Percentiles rank a stretch among this genome's conserved stretches.
Evolutionary conservation across 2,329 filamentous ascomycete genomes (phyloP).

Genomic region (Fusarium drepaniforme): DNA sequence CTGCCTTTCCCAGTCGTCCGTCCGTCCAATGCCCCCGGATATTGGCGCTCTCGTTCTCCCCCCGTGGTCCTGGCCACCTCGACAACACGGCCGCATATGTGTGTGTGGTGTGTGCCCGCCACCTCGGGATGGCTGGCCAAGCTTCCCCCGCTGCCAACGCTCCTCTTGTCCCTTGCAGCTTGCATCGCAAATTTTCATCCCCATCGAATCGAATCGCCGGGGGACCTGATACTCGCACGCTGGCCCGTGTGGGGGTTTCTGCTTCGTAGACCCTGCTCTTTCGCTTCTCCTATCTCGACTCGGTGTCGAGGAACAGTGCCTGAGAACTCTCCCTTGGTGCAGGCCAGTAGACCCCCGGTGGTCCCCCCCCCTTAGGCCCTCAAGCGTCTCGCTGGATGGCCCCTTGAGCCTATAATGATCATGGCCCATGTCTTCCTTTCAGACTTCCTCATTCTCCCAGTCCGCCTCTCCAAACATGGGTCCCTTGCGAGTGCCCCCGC

Average conservation of each 20-base stretch:
- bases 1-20: constrained; percentile 16
- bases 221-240: constrained; percentile 8
- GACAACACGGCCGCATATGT: constrained; percentile 1
- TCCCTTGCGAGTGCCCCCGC: constrained; percentile 59
- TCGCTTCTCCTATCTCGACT: constrained; percentile 3
- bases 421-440: constrained; percentile 21
- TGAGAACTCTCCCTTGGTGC: constrained; percentile 8
- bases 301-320: constrained; percentile 1
- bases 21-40: constrained; percentile 25
- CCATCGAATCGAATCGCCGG: constrained; percentile 17
- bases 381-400: not conserved
- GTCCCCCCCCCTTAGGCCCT: not conserved
- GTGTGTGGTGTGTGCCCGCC: constrained; percentile 13
- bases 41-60: not conserved
- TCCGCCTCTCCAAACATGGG: constrained; percentile 74
- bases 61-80: constrained; percentile 1
- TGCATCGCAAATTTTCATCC: constrained; percentile 35
- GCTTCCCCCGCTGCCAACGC: constrained; percentile 18
- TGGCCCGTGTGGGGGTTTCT: constrained; percentile 7
- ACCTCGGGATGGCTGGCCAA: constrained; percentile 17
- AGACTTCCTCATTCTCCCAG: constrained; percentile 76
- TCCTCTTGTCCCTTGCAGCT: constrained; percentile 40
- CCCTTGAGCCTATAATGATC: constrained; percentile 7
- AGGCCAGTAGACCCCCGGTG: constrained; percentile 2
- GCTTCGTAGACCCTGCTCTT: constrained; percentile 20